Evolutionary conservation across 2,329 filamentous ascomycete species (phyloP).

Genomic region (Magnaporthiopsis incrustans): DNA sequence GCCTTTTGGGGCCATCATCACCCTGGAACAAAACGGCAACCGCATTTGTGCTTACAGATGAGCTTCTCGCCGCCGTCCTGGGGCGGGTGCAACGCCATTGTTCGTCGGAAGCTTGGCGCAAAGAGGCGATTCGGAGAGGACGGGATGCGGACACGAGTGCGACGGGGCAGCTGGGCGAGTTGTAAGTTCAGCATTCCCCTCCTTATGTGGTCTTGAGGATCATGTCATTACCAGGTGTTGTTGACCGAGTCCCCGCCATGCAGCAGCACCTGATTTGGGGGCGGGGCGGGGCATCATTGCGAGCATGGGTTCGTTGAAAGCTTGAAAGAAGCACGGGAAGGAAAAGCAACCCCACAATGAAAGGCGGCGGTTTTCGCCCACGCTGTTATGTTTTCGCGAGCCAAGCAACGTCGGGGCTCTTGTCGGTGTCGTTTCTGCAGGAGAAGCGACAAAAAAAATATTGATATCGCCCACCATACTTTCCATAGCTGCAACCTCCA

Average conservation of each 20-base stretch:
- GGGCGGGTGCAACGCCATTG: conserved; percentile 37
- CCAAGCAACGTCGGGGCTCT: too few species aligned
- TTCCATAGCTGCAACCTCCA: too few species aligned
- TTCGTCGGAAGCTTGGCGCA: neutral
- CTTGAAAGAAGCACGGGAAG: too few species aligned
- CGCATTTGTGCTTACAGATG: conserved; percentile 35
- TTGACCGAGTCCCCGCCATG: neutral
- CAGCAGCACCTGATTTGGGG: neutral
- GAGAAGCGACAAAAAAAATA: too few species aligned
- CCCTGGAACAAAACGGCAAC: neutral
- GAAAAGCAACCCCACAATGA: too few species aligned
- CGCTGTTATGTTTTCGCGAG: too few species aligned
- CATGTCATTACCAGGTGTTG: neutral
- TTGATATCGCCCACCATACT: too few species aligned
- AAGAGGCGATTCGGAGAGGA: neutral
- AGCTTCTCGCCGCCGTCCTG: conserved; percentile 33
- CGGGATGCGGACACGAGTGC: neutral
- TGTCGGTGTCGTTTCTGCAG: too few species aligned
- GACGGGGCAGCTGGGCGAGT: neutral
- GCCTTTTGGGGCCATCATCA: neutral
- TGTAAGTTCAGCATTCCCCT: neutral
- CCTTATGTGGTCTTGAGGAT: neutral
- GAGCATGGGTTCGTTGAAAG: too few species aligned
- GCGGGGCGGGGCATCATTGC: neutral
- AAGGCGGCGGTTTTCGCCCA: too few species aligned